Conservation (phyloP, 2,329 filamentous ascomycete species). For the Aspergillus sojae region DNA sequence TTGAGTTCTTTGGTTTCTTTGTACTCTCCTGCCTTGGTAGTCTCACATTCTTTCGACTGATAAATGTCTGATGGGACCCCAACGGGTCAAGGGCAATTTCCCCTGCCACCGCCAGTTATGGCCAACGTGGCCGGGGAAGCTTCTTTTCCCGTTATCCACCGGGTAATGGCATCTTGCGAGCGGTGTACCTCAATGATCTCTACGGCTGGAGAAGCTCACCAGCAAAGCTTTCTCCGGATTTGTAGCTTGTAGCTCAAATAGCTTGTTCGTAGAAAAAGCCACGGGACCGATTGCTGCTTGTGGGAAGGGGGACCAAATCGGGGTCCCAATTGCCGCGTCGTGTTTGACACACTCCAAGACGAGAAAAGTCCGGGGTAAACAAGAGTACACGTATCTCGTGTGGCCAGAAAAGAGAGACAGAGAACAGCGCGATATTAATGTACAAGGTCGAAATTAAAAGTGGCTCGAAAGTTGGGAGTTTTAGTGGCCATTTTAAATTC, state of each 20-base stretch:
- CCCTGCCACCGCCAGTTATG: constrained; percentile 9
- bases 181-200: background rate
- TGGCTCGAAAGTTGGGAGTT: constrained; percentile 8
- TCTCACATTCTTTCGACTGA: background rate
- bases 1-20: background rate
- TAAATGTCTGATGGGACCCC: background rate
- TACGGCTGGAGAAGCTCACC: background rate
- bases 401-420: background rate
- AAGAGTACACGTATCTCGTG: background rate
- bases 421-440: background rate
- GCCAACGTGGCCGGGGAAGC: constrained; percentile 2
- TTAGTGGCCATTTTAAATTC: constrained; percentile 33
- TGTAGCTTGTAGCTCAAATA: background rate
- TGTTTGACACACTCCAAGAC: too few species aligned
- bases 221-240: constrained; percentile 2
- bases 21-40: background rate
- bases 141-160: background rate
- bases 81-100: background rate
- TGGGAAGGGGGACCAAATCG: background rate
- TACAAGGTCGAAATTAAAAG: background rate
- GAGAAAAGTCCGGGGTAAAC: constrained; percentile 7
- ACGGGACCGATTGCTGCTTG: background rate
- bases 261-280: background rate
- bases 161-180: background rate
- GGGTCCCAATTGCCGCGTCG: too few species aligned